Evolutionary conservation across 345 rosid species (phyloP).

Genomic region (Aegle marmelos): DNA sequence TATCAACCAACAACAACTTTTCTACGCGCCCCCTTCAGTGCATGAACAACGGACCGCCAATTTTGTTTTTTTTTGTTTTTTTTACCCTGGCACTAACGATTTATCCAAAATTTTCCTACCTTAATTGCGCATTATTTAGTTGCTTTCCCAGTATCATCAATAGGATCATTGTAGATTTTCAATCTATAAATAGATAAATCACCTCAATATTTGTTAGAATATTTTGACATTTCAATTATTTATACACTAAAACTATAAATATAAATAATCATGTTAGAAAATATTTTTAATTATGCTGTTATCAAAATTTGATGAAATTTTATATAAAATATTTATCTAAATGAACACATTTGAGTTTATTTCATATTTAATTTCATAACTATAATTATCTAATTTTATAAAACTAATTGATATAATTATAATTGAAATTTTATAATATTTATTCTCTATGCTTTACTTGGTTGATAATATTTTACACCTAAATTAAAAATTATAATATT

Average conservation of each 20-base stretch:
- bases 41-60: background rate
- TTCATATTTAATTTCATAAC: too few relatives aligned
- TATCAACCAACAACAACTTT: background rate
- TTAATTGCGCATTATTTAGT: background rate
- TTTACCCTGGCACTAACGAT: background rate
- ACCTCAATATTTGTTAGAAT: background rate
- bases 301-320: too few relatives aligned
- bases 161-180: background rate
- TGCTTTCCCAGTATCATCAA: background rate
- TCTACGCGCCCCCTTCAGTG: constrained; percentile 15
- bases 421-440: too few relatives aligned
- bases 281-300: too few relatives aligned
- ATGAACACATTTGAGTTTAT: too few relatives aligned
- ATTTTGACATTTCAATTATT: background rate
- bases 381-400: too few relatives aligned
- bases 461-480: background rate
- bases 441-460: fast-evolving
- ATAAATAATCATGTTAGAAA: background rate
- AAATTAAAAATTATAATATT: too few relatives aligned
- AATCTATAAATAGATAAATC: background rate
- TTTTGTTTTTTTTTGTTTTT: too few relatives aligned
- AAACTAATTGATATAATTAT: too few relatives aligned
- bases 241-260: too few relatives aligned
- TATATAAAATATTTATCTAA: too few relatives aligned
- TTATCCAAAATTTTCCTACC: background rate